Evolutionary conservation across 1,139 yeast species (phyloP).

Genomic region (Candida neerlandica): DNA sequence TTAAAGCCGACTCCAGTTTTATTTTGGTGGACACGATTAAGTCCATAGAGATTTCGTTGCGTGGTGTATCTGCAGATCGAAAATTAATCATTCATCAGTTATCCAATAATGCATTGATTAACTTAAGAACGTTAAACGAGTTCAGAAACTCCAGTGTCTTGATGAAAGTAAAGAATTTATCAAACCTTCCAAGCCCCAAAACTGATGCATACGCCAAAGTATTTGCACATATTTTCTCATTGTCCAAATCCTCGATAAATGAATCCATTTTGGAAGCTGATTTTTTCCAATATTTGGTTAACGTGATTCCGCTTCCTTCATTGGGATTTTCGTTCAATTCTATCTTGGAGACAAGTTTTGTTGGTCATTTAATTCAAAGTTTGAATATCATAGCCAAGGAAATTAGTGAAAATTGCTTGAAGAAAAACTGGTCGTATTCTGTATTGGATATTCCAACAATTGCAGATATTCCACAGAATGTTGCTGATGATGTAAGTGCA

Average conservation of each 20-base stretch:
- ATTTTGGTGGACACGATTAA: constrained; percentile 59
- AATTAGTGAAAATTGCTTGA: constrained; percentile 26
- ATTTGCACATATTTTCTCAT: constrained; percentile 37
- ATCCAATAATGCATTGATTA: constrained; percentile 59
- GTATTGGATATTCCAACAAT: constrained; percentile 39
- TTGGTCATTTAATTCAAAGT: constrained; percentile 41
- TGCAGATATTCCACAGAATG: constrained; percentile 24
- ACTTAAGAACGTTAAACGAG: constrained; percentile 57
- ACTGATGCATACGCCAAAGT: constrained; percentile 35
- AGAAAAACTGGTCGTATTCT: constrained; percentile 24
- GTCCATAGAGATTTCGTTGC: constrained; percentile 64
- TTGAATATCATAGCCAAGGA: constrained; percentile 28
- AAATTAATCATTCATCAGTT: constrained; percentile 57
- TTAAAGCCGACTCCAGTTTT: constrained; percentile 38
- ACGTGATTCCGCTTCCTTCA: constrained; percentile 46
- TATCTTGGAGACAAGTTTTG: constrained; percentile 43
- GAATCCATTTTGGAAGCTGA: constrained; percentile 46
- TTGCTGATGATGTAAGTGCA: constrained; percentile 16
- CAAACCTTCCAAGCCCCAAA: constrained; percentile 26
- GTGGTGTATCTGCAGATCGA: constrained; percentile 51
- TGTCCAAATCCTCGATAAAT: constrained; percentile 31
- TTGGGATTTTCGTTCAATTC: constrained; percentile 41
- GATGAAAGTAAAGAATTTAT: constrained; percentile 36
- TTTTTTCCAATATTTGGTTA: constrained; percentile 55
- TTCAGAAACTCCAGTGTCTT: constrained; percentile 39